Base-by-base conservation (phyloP, 2,329 filamentous ascomycete species). In the Aspergillus costaricaensis region DNA sequence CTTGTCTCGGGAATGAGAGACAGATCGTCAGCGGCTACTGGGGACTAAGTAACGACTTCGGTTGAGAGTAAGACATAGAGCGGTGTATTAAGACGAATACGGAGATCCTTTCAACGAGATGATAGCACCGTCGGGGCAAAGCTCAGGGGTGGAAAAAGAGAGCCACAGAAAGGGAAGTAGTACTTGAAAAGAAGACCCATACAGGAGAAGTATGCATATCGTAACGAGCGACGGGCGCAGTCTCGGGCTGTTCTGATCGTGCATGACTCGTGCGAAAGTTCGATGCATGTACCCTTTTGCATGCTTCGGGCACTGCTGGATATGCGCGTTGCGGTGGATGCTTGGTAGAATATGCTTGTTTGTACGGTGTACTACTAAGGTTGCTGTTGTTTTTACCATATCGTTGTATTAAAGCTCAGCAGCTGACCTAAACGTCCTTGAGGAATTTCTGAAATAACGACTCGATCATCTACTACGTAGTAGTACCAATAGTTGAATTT, bases 21-120 rank as follows among this genome's bases (percentile, higher is more conserved):
- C 47, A 50, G 47, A 50, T 50, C 47, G 25, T 50, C 47, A 17
- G 25, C 23, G 25, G 47, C 47, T 50, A 50, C 47, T 25, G 47
- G 8, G n/a, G 17, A 30, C 25, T n/a, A 49, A 49, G 15, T 25
- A 25, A 12, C 47, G 23, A 27, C 44, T 30, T 32, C 23, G 15
- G 12, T 30, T 9, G 23, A 49, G 23, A 30, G 23, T 50, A 50
- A 50, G 47, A 50, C 47, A 50, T 30, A 9, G 9, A 50, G 47
- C 47, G 47, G 47, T 50, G 47, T 32, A 49, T 49, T 6, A 27
- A 19, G 23, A 10, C 14, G 17, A 19, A 21, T 44, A 44, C 21
- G 17, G 41, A 21, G 9, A 44, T 17, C 32, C 10, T 36, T 12
- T 36, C 12, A 2, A 14, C 5, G 5, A 36, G 2, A 6, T 7